Base-by-base conservation (phyloP, 192 early-diverging fungal species). In the Linnemannia elongata region DNA sequence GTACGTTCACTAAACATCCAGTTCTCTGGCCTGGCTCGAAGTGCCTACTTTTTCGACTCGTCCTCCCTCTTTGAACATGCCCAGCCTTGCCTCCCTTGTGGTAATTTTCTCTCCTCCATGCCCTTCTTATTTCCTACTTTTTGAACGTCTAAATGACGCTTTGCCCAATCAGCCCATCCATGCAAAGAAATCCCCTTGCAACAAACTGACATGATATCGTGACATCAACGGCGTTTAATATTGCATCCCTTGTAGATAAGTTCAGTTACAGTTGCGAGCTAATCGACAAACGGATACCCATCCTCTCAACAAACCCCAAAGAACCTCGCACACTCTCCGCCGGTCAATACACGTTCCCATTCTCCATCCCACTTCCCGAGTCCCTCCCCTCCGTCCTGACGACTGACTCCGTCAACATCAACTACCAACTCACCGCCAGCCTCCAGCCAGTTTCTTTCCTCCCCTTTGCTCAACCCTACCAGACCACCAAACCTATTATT, bases 321-420 rank as follows among this genome's bases (percentile, higher is more conserved):
- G 55, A 82, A 30, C 80, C 80, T 20, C 75, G 45, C 9, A 45
- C 66, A 2, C 30, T 82, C 30, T 7, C 68, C 8, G 24, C 55
- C 3, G 81, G 81, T n/a, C 35, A 52, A 12, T 70, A 82, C 44
- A 74, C 33, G 24, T 82, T 77, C 44, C 75, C 81, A 3, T 82
- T 82, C 42, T 33, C 45, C 12, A 33, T 77, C 0, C 20, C 27
- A 17, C 38, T 77, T 35, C 75, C 54, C 0, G 49, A 47, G 24
- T 33, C 9, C 7, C 47, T 76, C 3, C 75, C 75, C 38, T 17
- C 75, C 1, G 55, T 76, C 17, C 24, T 82, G 5, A 47, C 81
- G 1, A 73, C 75, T 1, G 24, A n/a, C 54, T 42, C 81, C 12
- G 63, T 77, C 47, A 76, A 72, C 45, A 69, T 82, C 70, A 75